Base-by-base conservation (phyloP, 495 filamentous ascomycete genomes). In the Cairneyella variabilis region DNA sequence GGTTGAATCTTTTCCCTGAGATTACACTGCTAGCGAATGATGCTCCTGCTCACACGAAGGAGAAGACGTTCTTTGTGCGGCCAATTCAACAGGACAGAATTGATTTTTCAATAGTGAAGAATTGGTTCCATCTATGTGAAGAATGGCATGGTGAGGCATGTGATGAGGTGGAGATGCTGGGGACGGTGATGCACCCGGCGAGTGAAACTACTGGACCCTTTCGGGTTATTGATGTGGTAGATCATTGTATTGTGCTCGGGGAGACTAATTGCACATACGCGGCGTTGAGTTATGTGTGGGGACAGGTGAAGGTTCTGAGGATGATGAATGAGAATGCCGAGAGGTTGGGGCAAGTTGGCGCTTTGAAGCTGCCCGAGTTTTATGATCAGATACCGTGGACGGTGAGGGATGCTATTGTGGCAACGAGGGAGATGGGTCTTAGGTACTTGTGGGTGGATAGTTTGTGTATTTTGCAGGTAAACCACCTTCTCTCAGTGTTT, bases 381-480 rank as follows among this genome's bases (percentile, higher is more conserved):
- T 20, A 17, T 12, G 40, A 43, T 20, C 40, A 43, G 40, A 30
- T 59, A 16, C 74, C 9, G 66, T 71, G 58, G 69, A 69, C 50
- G 65, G 71, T 23, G 72, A 72, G 71, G 30, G 72, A 71, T 47
- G 71, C 76, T 49, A 65, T 68, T 14, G 68, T 71, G 20, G 27
- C 56, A 10, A 49, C 51, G 1, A 34, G 27, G 16, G 34, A 10
- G n/a, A 39, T 69, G 2, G 56, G 56, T 11, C 58, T 50, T 9
- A 38, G 23, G 10, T 69, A 66, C 34, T 45, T 69, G 20, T 69
- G 63, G 64, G 50, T 69, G 3, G 64, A 67, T 40, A 52, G 41
- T n/a, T 56, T 60, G 17, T 68, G 66, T 30, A 59, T 62, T 26
- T 28, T 53, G 3, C 20, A 58, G n/a, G 47, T 43, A 12, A 37